Percentiles rank a stretch among this genome's conserved stretches.
These are phyloP conservation scores for Candida pseudofarinosa DNA, from an alignment of 805 yeast genomes.

Conservation along the genomic window DNA sequence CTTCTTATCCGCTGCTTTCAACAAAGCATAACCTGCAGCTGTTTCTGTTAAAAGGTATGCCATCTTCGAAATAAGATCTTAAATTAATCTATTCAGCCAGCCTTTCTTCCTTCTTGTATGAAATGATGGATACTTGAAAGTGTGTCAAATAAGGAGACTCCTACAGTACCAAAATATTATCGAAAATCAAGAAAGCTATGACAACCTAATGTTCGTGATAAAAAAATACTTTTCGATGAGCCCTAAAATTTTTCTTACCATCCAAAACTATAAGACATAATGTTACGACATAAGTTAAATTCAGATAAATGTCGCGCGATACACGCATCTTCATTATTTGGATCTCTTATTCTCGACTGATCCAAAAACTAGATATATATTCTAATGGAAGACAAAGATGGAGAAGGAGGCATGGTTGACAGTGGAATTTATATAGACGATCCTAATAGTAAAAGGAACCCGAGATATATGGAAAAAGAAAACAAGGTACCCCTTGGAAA, in stretches of 20 bases:
- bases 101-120: neutral
- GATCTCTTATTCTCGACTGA: neutral
- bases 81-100: conserved; percentile 3
- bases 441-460: too few relatives aligned
- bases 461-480: neutral
- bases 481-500: neutral
- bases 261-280: too few relatives aligned
- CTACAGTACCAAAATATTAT: neutral
- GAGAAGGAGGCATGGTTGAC: neutral
- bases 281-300: conserved; percentile 2
- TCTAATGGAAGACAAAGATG: neutral
- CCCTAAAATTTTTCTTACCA: conserved; percentile 7
- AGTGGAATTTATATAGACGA: neutral
- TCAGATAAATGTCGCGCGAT: neutral
- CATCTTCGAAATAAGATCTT: conserved; percentile 41
- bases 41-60: conserved; percentile 94
- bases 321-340: neutral
- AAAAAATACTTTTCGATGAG: conserved; percentile 6
- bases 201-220: neutral
- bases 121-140: neutral
- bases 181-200: neutral
- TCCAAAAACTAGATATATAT: neutral
- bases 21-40: conserved; percentile 96
- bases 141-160: neutral
- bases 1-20: conserved; percentile 97